Evolutionary conservation across 2,329 filamentous ascomycete genomes (phyloP).

Genomic region (Hymenotorrendiella dingleyae): DNA sequence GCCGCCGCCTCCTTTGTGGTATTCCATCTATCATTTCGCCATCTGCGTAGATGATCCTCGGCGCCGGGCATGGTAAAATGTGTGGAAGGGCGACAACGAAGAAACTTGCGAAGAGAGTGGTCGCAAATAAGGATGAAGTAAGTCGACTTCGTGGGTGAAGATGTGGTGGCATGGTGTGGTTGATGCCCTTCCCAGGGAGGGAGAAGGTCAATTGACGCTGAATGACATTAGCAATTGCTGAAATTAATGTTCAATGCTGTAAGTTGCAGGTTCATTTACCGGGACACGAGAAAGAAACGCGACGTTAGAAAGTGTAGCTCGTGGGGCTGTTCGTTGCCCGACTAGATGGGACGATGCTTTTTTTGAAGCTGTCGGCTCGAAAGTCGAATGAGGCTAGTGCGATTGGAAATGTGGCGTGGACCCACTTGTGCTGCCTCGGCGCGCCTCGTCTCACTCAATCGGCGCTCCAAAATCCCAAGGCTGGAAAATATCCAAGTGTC

Average conservation of each 20-base stretch:
- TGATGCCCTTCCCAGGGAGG: conserved; percentile 1
- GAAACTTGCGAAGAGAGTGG: conserved; percentile 85
- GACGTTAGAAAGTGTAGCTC: background rate
- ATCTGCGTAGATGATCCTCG: conserved; percentile 69
- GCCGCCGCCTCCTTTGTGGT: conserved; percentile 37
- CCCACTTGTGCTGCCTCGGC: too few species aligned
- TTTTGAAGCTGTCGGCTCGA: conserved; percentile 3
- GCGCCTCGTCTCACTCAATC: too few species aligned
- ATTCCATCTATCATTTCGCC: conserved; percentile 32
- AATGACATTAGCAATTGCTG: background rate
- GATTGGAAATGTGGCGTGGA: too few species aligned
- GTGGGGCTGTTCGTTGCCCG: background rate
- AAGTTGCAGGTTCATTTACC: background rate
- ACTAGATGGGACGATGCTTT: too few species aligned
- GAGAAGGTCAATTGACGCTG: conserved; percentile 14
- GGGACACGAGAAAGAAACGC: background rate
- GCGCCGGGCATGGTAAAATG: conserved; percentile 83
- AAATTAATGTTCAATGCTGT: background rate
- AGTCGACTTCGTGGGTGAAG: conserved; percentile 90
- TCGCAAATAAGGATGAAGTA: conserved; percentile 90
- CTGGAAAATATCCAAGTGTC: conserved; percentile 9
- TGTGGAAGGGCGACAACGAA: conserved; percentile 89
- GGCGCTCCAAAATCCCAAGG: conserved; percentile 15
- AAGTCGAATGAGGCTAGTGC: conserved; percentile 9
- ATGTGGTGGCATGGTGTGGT: conserved; percentile 63